Percentiles rank a stretch among this genome's conserved stretches.
These are phyloP conservation scores for Boletales sp. DNA, from an alignment of 768 basidiomycete species.

Conservation along the genomic window DNA sequence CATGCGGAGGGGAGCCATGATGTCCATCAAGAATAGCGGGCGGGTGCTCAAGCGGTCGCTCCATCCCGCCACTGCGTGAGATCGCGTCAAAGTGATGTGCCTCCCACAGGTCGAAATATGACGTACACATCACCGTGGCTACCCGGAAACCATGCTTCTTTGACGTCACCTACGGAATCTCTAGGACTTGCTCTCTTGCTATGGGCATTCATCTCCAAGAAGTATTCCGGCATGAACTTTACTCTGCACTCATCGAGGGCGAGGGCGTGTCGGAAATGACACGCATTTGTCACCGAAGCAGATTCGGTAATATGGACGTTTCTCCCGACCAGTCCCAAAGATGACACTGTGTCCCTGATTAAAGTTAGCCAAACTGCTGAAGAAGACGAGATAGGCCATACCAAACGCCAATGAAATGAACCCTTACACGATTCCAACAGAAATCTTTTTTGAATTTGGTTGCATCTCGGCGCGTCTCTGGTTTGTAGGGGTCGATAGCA, in stretches of 20 bases:
- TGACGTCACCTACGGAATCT: background rate
- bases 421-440: slow-evolving; percentile 17
- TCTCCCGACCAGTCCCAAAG: slow-evolving; percentile 2
- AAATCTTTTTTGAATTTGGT: slow-evolving; percentile 27
- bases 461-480: slow-evolving; percentile 3
- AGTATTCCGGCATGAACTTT: slow-evolving; percentile 13
- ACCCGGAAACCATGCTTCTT: slow-evolving; percentile 14
- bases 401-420: slow-evolving; percentile 37
- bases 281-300: slow-evolving; percentile 6
- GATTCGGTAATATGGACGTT: slow-evolving; percentile 4
- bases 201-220: slow-evolving; percentile 5
- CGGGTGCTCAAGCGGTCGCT: too few species aligned
- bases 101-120: background rate
- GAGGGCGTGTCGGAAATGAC: slow-evolving; percentile 13
- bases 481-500: slow-evolving; percentile 26
- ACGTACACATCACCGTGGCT: slow-evolving; percentile 10
- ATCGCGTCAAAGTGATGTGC: background rate
- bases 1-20: background rate
- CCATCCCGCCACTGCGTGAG: slow-evolving; percentile 1
- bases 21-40: too few species aligned
- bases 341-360: slow-evolving; percentile 13
- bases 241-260: slow-evolving; percentile 14
- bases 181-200: background rate
- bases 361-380: background rate
- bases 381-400: slow-evolving; percentile 3